Conservation (phyloP, 2,329 filamentous ascomycete species). For the Trichoderma citrinoviride region DNA sequence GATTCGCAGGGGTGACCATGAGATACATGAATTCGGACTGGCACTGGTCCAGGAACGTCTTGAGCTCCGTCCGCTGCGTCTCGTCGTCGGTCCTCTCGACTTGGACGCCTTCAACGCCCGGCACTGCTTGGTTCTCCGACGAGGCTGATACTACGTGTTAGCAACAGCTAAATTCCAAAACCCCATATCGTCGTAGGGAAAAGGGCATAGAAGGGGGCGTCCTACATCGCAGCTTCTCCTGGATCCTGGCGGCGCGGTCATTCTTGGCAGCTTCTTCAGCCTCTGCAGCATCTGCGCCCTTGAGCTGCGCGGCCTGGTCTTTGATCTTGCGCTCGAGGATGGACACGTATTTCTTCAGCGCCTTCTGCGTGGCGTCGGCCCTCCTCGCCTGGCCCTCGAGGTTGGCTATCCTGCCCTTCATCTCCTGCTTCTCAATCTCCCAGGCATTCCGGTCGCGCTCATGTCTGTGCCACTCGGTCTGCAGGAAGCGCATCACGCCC, state of each 20-base stretch:
- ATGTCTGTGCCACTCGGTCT: constrained; percentile 98
- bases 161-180: constrained; percentile 8
- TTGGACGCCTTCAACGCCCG: constrained; percentile 48
- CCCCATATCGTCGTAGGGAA: background rate
- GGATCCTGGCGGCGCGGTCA: constrained; percentile 52
- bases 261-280: constrained; percentile 47
- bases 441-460: constrained; percentile 96
- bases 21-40: constrained; percentile 65
- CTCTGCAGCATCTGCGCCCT: constrained; percentile 41
- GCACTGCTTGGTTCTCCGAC: constrained; percentile 43
- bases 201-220: constrained; percentile 20
- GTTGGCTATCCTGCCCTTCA: constrained; percentile 95
- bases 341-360: constrained; percentile 82
- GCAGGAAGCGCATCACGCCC: constrained; percentile 97
- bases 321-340: constrained; percentile 87
- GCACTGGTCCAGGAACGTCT: constrained; percentile 62
- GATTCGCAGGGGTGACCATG: constrained; percentile 66
- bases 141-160: constrained; percentile 22
- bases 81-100: constrained; percentile 51
- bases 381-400: constrained; percentile 87
- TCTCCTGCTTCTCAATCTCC: constrained; percentile 98
- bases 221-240: constrained; percentile 56
- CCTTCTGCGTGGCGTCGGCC: constrained; percentile 83
- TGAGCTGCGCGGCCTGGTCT: constrained; percentile 72
- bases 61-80: constrained; percentile 52